phyloP scores from a whole-genome alignment of 2,329 filamentous ascomycete species.

The Colletotrichum sp. region DNA sequence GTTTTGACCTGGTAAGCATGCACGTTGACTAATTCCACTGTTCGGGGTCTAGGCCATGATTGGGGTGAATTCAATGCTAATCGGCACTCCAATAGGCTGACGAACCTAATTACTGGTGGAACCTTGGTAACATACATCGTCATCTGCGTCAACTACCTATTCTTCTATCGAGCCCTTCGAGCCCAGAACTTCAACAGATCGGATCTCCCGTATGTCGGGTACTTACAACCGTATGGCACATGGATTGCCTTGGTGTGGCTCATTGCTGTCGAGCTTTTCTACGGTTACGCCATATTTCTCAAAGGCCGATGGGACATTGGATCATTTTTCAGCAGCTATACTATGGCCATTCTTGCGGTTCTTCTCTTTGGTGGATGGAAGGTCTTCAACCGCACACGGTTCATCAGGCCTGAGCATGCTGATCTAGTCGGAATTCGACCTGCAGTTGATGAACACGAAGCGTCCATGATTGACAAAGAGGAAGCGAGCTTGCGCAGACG shows the following conservation, averaged over 20 bases:
- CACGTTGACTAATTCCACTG: not conserved
- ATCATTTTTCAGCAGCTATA: conserved; percentile 67
- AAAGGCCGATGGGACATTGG: conserved; percentile 48
- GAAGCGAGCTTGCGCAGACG: not conserved
- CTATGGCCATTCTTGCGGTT: conserved; percentile 66
- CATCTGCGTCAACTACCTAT: conserved; percentile 58
- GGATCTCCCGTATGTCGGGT: conserved; percentile 69
- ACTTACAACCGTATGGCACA: conserved; percentile 68
- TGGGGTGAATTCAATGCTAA: not conserved
- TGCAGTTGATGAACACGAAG: conserved; percentile 63
- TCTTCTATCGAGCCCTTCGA: conserved; percentile 63
- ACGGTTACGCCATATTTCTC: conserved; percentile 68
- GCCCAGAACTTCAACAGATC: conserved; percentile 56
- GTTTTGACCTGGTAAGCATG: conserved; percentile 63
- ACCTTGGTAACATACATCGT: not conserved
- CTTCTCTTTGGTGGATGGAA: conserved; percentile 62
- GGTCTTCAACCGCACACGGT: conserved; percentile 61
- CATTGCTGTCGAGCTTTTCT: conserved; percentile 62
- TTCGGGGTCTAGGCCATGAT: not conserved
- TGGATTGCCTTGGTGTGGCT: conserved; percentile 62
- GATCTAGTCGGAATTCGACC: conserved; percentile 66
- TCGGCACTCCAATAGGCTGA: conserved; percentile 37
- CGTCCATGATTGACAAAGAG: not conserved
- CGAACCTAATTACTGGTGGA: conserved; percentile 65
- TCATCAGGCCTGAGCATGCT: conserved; percentile 56